Evolutionary conservation across 2,329 filamentous ascomycete species (phyloP), one percentile per base, ranked within the genome.

Genomic region (Diaporthe humulicola): DNA sequence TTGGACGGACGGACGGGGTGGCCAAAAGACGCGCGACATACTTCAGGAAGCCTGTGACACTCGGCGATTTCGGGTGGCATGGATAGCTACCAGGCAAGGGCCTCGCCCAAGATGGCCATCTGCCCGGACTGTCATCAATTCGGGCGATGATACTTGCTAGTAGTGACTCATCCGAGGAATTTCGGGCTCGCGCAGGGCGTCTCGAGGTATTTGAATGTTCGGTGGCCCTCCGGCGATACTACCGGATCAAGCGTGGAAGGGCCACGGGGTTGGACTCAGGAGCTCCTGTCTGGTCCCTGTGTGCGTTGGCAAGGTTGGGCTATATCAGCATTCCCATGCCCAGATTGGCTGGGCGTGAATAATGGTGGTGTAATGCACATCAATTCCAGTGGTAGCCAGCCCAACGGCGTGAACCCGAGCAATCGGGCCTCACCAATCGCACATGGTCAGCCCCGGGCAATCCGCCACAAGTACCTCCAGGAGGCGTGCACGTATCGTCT

Each of bases 21-120:
- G 64, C 48, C 64, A 69, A 69, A 54, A 40, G 64, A 69, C 64
- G 64, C 40, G 60, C 64, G n/a, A 69, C 33, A 52, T n/a, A n/a
- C n/a, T n/a, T n/a, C n/a, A n/a, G n/a, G n/a, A 40, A 33, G 64
- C 64, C 64, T 69, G 33, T 52, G 64, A 33, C 48, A 50, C 48
- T 33, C 64, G 64, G 64, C 14, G 48, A 50, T 40, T 17, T 40
- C 30, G 64, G 64, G 33, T 28, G 40, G 8, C 64, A 69, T 28
- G 30, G 48, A 22, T 38, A n/a, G n/a, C n/a, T n/a, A 19, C 15
- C 48, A 54, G 19, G 28, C 1, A 28, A 50, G 40, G n/a, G 33
- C 12, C 4, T 28, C 22, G 12, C 30, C 50, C 45, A 36, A 67
- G 33, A 40, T 22, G 33, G 17, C 33, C 33, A 40, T 40, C n/a